Base-by-base conservation (phyloP, 176 grass and related monocot genomes). In the Avena eriantha region DNA sequence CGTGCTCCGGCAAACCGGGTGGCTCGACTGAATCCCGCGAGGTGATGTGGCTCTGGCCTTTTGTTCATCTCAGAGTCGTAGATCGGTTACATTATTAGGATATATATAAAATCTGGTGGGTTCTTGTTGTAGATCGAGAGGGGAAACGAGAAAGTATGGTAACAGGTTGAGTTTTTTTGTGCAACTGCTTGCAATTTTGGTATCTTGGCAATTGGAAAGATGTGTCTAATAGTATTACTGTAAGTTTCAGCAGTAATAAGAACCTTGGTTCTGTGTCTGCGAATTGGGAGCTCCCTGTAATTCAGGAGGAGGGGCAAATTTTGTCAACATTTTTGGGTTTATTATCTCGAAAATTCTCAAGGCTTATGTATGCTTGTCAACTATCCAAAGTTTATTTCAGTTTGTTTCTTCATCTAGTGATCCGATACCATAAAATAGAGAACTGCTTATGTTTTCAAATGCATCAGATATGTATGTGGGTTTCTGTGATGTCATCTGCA, bases 1-100 rank as follows among this genome's bases (percentile, higher is more conserved):
- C n/a, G 89, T 91, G 63, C 90, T 91, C 10, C 78, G 90, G 33
- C 90, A 91, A 9, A 91, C 90, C 55, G 90, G 90, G 0, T 91
- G 88, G 82, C 78, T 91, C 63, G 90, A 88, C 82, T 91, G 82
- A 91, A 66, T 64, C 65, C 22, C n/a, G 46, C 54, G 7, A 91
- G 86, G 82, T 88, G 78, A 82, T 77, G 85, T 88, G 59, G 50
- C 82, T 84, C 82, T 63, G 43, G 64, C 53, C 45, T 88, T 88
- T 29, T 88, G 69, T 77, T 81, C 82, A 47, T 71, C 53, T 91
- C 50, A 67, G 67, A 69, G 68, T 87, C 48, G 41, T 88, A 85
- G 82, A 87, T 85, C 59, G 41, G 61, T 61, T 45, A 64, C 33
- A 48, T 54, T 86, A 53, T 51, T 86, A 90, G 80, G 29, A 66